Evolutionary conservation across 2,329 filamentous ascomycete genomes (phyloP).

Genomic region (Colletotrichum sp.): DNA sequence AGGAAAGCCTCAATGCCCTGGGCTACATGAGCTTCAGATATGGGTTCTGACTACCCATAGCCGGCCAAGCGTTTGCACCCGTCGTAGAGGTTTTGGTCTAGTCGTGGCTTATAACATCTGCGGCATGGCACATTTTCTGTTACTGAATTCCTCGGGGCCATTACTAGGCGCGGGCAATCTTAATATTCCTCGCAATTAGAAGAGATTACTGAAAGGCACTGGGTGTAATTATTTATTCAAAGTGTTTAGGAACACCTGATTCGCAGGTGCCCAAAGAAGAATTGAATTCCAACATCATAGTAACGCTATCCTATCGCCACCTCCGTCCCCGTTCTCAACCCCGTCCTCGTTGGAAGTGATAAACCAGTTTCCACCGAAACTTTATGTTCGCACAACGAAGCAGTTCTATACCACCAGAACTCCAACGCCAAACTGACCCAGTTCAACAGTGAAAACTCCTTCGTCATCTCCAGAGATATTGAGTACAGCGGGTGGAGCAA

Average conservation of each 20-base stretch:
- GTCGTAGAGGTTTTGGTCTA: too few species aligned
- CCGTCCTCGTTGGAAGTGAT: neutral
- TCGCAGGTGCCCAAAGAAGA: neutral
- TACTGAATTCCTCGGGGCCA: too few species aligned
- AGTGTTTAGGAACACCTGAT: neutral
- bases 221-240: neutral
- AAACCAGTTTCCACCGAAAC: neutral
- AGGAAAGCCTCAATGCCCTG: neutral
- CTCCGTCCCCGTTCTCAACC: neutral
- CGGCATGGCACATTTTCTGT: too few species aligned
- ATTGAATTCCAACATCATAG: neutral
- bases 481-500: neutral
- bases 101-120: too few species aligned
- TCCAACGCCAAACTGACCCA: neutral
- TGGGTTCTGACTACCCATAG: neutral
- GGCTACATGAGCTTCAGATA: neutral
- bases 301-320: neutral
- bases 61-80: too few species aligned
- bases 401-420: neutral
- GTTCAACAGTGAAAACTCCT: neutral
- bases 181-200: too few species aligned
- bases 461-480: neutral
- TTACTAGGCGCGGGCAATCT: too few species aligned
- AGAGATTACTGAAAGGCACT: too few species aligned
- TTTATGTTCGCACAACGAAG: neutral